Evolutionary conservation across 2,329 filamentous ascomycete genomes (phyloP).

Genomic region (Onygena corvina): DNA sequence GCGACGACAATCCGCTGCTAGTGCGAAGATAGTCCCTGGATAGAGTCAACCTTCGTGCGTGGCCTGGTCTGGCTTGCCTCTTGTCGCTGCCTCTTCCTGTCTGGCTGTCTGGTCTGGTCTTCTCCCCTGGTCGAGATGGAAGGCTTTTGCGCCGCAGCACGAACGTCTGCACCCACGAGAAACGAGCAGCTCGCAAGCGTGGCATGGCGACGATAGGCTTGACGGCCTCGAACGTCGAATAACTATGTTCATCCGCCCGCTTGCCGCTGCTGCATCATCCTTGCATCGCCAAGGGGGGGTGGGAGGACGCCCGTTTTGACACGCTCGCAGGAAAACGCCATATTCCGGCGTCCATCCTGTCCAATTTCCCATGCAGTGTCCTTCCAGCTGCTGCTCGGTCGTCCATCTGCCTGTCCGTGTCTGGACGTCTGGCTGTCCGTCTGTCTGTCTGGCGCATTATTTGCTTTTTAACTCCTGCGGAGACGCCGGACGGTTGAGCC

Average conservation of each 20-base stretch:
- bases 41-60: slow-evolving; percentile 4
- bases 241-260: too few relatives aligned
- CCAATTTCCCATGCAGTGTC: background rate
- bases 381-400: too few relatives aligned
- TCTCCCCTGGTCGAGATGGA: background rate
- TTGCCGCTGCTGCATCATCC: slow-evolving; percentile 2
- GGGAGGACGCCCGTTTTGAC: slow-evolving; percentile 5
- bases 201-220: too few relatives aligned
- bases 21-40: slow-evolving; percentile 4
- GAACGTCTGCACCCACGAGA: background rate
- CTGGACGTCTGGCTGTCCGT: too few relatives aligned
- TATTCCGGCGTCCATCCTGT: background rate
- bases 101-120: background rate
- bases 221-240: too few relatives aligned
- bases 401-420: too few relatives aligned
- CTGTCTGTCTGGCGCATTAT: background rate
- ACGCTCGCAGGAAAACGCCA: slow-evolving; percentile 2
- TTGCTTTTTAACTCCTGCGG: background rate
- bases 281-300: slow-evolving; percentile 5
- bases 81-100: background rate
- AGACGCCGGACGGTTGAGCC: too few relatives aligned
- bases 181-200: background rate
- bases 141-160: too few relatives aligned
- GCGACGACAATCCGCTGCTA: slow-evolving; percentile 4
- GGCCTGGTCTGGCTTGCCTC: background rate